Base-by-base conservation (phyloP, 2,329 filamentous ascomycete species). In the Rhexocercosporidium sp. region DNA sequence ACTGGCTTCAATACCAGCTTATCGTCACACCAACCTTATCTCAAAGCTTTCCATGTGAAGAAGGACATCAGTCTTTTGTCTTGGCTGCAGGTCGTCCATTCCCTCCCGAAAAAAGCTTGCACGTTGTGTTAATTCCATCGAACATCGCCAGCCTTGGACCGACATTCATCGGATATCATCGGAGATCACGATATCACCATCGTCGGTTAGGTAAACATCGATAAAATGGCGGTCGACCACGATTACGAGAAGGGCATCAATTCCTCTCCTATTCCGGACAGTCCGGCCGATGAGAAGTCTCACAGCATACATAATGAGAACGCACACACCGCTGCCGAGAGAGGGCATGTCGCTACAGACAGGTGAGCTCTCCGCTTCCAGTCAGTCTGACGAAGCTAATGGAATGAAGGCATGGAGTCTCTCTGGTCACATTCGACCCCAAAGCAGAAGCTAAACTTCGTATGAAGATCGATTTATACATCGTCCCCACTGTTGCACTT, bases 401-500 rank as follows among this genome's bases (percentile, higher is more conserved):
- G 41, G 25, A 22, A 25, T 22, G 20, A 34, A 73, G 71, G 68
- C 82, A 86, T 74, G 85, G 85, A 22, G 76, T 81, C 31, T 74
- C 85, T 0, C 78, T 86, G 3, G 76, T 87, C 14, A 71, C 81
- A n/a, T 86, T 89, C 70, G 88, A 90, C 70, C 79, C 81, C 3
- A 81, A 78, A 31, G 87, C 85, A 1, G 90, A 91, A 74, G 77
- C 82, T 8, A 83, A 81, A 61, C 80, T 92, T 27, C 81, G 88
- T 8, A 78, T 79, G 73, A 92, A 92, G 76, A 88, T 92, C 57
- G 90, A 92, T 72, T 71, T 90, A 6, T 85, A 82, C 72, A 85
- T 91, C 53, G 81, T 92, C 0, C 90, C 90, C 0, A 90, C 87
- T 0, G 88, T 92, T 0, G 80, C 89, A 0, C 66, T 92, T 0